phyloP scores from a whole-genome alignment of 1,284 basidiomycete species.

The Meira nashicola region DNA sequence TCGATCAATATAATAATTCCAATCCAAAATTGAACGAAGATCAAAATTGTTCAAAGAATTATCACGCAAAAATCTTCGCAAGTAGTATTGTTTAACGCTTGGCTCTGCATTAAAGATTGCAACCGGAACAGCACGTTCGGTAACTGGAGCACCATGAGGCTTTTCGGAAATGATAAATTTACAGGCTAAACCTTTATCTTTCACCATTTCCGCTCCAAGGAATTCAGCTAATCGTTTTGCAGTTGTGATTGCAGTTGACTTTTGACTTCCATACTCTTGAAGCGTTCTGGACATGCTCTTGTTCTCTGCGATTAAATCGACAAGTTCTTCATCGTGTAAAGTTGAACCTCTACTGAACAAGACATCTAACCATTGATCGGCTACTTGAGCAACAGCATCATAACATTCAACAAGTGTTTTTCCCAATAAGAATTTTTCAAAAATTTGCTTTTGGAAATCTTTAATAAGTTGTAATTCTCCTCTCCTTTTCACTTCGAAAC shows the following conservation, averaged over 20 bases:
- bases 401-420: conserved; percentile 92
- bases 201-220: conserved; percentile 96
- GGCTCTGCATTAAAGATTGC: conserved; percentile 97
- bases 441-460: conserved; percentile 98
- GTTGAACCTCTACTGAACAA: conserved; percentile 79
- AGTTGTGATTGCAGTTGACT: conserved; percentile 96
- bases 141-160: conserved; percentile 88
- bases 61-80: conserved; percentile 96
- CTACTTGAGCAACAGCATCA: conserved; percentile 83
- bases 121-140: conserved; percentile 94
- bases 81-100: conserved; percentile 78
- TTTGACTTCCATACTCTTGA: conserved; percentile 91
- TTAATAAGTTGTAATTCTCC: conserved; percentile 99
- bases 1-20: conserved; percentile 97
- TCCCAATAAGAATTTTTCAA: conserved; percentile 93
- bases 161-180: conserved; percentile 97
- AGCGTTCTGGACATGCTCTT: conserved; percentile 96
- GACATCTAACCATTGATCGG: conserved; percentile 96
- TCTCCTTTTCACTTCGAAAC: conserved; percentile 96
- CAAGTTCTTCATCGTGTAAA: conserved; percentile 83
- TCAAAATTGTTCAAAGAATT: conserved; percentile 83
- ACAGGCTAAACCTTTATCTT: conserved; percentile 97
- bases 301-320: conserved; percentile 98
- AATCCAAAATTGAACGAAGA: conserved; percentile 89
- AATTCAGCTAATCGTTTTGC: conserved; percentile 93